Conservation (phyloP, 2,329 filamentous ascomycete genomes). For the Arthrocladium fulminans region DNA sequence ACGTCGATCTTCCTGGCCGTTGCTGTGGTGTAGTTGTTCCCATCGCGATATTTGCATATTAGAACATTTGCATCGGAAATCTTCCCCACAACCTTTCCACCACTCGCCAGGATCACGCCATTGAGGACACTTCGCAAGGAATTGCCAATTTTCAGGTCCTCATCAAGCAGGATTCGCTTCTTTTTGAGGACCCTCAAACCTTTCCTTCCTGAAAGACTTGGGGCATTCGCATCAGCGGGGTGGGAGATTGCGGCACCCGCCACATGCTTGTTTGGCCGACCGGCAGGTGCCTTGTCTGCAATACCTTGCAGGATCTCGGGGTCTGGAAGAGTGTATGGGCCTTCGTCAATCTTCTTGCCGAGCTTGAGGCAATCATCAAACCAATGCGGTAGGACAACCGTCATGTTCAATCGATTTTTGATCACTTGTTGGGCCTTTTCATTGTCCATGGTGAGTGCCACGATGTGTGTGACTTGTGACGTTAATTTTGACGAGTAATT, state of each 20-base stretch:
- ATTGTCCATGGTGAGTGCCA: slow-evolving; percentile 67
- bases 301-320: slow-evolving; percentile 64
- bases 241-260: slow-evolving; percentile 49
- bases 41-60: slow-evolving; percentile 79
- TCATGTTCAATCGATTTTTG: slow-evolving; percentile 59
- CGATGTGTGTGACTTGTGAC: slow-evolving; percentile 76
- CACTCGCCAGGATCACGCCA: slow-evolving; percentile 61
- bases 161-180: slow-evolving; percentile 67
- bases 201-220: slow-evolving; percentile 24
- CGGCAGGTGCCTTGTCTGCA: slow-evolving; percentile 47
- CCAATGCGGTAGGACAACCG: slow-evolving; percentile 77
- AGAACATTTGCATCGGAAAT: slow-evolving; percentile 70
- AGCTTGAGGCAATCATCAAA: slow-evolving; percentile 95
- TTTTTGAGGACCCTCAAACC: slow-evolving; percentile 64
- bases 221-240: slow-evolving; percentile 33
- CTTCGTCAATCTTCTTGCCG: slow-evolving; percentile 80
- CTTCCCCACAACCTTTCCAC: slow-evolving; percentile 57
- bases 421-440: slow-evolving; percentile 58
- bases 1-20: slow-evolving; percentile 72
- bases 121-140: slow-evolving; percentile 60
- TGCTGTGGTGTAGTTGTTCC: slow-evolving; percentile 65
- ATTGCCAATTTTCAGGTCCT: slow-evolving; percentile 61
- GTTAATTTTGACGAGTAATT: slow-evolving; percentile 64
- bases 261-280: slow-evolving; percentile 54
- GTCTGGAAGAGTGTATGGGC: slow-evolving; percentile 75